phyloP scores from a whole-genome alignment of 1,284 basidiomycete genomes.

The Sphagnurus paluster region DNA sequence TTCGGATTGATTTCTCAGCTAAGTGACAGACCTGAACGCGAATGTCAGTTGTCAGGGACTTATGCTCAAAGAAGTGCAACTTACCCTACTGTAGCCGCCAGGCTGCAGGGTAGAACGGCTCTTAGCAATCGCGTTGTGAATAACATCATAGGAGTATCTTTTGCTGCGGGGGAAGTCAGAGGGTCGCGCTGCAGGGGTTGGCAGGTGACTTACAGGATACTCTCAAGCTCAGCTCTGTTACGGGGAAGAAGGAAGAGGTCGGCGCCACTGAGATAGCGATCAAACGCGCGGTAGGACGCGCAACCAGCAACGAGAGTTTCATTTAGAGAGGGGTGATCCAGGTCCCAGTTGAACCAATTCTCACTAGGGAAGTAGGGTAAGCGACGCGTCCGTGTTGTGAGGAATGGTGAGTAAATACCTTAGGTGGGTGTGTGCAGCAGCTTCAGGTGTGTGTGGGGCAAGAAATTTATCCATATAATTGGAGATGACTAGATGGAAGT shows the following conservation, averaged over 20 bases:
- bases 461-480: slow-evolving; percentile 67
- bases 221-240: slow-evolving; percentile 64
- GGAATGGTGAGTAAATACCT: slow-evolving; percentile 47
- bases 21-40: slow-evolving; percentile 59
- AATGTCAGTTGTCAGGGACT: slow-evolving; percentile 13
- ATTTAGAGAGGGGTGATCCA: slow-evolving; percentile 64
- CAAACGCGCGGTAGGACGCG: slow-evolving; percentile 63
- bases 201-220: slow-evolving; percentile 56
- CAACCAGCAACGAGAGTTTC: slow-evolving; percentile 72
- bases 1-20: slow-evolving; percentile 66
- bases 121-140: slow-evolving; percentile 75
- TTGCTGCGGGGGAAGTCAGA: slow-evolving; percentile 40
- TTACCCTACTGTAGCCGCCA: slow-evolving; percentile 74
- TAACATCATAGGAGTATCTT: slow-evolving; percentile 73
- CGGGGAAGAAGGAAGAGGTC: slow-evolving; percentile 72
- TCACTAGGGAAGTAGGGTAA: slow-evolving; percentile 44
- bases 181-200: slow-evolving; percentile 1
- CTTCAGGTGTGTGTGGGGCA: slow-evolving; percentile 71
- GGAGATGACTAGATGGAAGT: slow-evolving; percentile 16
- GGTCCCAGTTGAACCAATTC: slow-evolving; percentile 66
- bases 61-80: slow-evolving; percentile 27
- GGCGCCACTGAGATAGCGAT: slow-evolving; percentile 55
- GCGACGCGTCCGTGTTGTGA: slow-evolving; percentile 9
- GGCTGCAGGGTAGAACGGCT: slow-evolving; percentile 62
- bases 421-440: slow-evolving; percentile 65